Evolutionary conservation across 1,139 yeast genomes (phyloP), one percentile per base, ranked within the genome.

Genomic region (Meyerozyma athensensis): DNA sequence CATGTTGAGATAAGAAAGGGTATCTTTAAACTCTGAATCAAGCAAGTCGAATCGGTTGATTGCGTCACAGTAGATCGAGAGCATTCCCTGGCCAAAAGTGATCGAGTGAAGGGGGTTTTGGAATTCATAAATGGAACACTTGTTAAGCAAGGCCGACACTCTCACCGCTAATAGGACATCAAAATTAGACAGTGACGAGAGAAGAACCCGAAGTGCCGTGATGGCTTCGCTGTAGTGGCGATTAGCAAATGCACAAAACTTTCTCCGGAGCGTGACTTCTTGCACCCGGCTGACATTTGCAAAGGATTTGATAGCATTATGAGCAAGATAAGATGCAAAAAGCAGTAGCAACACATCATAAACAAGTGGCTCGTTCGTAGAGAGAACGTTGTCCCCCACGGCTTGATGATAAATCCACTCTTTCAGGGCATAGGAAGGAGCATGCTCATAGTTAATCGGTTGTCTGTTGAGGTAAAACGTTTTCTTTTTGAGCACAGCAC

Each of bases 61-160:
- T n/a, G 56, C 41, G 31, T 52, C 54, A 36, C 51, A 48, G 39
- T 54, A 56, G 3, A 58, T 47, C 7, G 54, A 44, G 1, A 54
- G 46, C 17, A 58, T 43, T 1, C 67, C 67, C 26, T 53, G 50
- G 21, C 56, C 48, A 35, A 60, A 61, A 9, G 61, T 49, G 5
- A 49, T 37, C 6, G 56, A 49, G 20, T 56, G 49, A 10, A 45
- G 37, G 22, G 56, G 42, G 35, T 52, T 49, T 12, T 44, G 37
- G 34, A 49, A 49, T 34, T 59, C 62, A 34, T 56, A 59, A 14
- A 59, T 50, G 33, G 61, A 50, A 13, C 57, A 46, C 33, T 50
- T 54, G 41, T 58, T 58, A 16, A 61, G 47, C n/a, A 57, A 33
- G 7, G 56, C 51, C 20, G 57, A 50, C 2, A 54, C 56, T 5